These are phyloP conservation scores for Magnaporthiopsis incrustans DNA, from an alignment of 2,329 filamentous ascomycete genomes.

Conservation along the genomic window DNA sequence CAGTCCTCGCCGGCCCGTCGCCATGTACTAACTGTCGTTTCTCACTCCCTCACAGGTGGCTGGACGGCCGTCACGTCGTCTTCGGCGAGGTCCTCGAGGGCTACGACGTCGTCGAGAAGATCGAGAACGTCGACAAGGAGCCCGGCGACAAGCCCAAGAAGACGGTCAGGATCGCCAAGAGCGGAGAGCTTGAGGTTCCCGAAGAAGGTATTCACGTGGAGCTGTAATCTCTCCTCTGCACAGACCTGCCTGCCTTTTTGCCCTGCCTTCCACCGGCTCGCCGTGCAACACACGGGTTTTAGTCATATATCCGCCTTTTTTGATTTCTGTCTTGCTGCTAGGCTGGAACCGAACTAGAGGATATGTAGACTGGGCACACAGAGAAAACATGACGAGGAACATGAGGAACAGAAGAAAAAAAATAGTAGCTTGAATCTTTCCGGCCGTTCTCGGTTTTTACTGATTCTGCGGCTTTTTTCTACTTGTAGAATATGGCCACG, in stretches of 20 bases:
- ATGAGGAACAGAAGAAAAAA: conserved; percentile 4
- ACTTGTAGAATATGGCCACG: conserved; percentile 23
- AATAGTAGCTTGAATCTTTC: background rate
- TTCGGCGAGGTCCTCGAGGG: conserved; percentile 86
- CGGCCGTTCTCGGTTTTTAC: conserved; percentile 14
- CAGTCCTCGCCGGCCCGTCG: background rate
- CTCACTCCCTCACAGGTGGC: conserved; percentile 47
- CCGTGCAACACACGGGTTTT: background rate
- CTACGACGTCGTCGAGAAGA: conserved; percentile 71
- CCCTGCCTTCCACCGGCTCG: conserved; percentile 11
- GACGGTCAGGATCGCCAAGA: conserved; percentile 70
- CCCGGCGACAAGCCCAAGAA: conserved; percentile 60
- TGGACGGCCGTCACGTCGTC: conserved; percentile 78
- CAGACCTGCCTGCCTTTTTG: conserved; percentile 17
- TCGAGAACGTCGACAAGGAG: conserved; percentile 62
- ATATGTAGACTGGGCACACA: background rate
- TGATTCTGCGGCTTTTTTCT: conserved; percentile 25
- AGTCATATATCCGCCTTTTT: background rate
- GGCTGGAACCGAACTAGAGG: background rate
- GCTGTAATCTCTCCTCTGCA: conserved; percentile 52
- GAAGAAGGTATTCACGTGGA: conserved; percentile 90
- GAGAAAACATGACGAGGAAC: background rate
- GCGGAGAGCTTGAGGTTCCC: conserved; percentile 74
- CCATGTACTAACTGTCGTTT: background rate
- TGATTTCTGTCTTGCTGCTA: conserved; percentile 4